These are phyloP conservation scores for Dendrobium chrysotoxum DNA, from an alignment of 106 monocot species.

Conservation along the genomic window DNA sequence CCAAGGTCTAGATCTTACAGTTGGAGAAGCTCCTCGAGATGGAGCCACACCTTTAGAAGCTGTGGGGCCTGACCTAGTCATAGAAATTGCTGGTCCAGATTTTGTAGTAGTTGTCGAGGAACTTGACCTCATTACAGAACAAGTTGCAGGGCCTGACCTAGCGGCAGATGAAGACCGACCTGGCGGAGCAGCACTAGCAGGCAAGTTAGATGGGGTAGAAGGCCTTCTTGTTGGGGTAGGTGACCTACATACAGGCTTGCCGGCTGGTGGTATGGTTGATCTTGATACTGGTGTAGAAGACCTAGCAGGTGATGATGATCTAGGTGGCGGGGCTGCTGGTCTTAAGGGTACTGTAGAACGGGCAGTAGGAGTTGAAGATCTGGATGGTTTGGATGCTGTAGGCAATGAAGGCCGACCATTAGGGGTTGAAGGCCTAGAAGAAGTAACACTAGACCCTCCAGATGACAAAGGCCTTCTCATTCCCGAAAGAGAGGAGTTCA, in stretches of 20 bases:
- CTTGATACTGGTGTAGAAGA: slow-evolving; percentile 50
- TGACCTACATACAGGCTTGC: slow-evolving; percentile 30
- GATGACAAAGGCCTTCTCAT: slow-evolving; percentile 47
- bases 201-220: slow-evolving; percentile 35
- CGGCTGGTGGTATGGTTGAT: slow-evolving; percentile 28
- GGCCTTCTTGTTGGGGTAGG: slow-evolving; percentile 48
- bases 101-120: slow-evolving; percentile 14
- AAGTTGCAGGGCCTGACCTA: neutral
- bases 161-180: neutral
- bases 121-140: slow-evolving; percentile 1
- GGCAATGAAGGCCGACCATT: slow-evolving; percentile 33
- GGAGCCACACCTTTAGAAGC: slow-evolving; percentile 20
- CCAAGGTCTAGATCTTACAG: slow-evolving; percentile 60
- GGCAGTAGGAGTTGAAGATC: slow-evolving; percentile 62
- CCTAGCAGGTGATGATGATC: slow-evolving; percentile 54
- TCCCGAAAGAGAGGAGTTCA: slow-evolving; percentile 22
- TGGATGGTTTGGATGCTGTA: slow-evolving; percentile 30
- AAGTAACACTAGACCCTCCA: slow-evolving; percentile 28
- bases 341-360: slow-evolving; percentile 44
- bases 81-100: slow-evolving; percentile 13
- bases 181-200: slow-evolving; percentile 5
- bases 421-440: slow-evolving; percentile 52
- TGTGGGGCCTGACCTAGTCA: slow-evolving; percentile 12
- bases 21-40: slow-evolving; percentile 49
- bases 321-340: slow-evolving; percentile 23